Conservation (phyloP, 345 rosid species). For the Brassica rapa region DNA sequence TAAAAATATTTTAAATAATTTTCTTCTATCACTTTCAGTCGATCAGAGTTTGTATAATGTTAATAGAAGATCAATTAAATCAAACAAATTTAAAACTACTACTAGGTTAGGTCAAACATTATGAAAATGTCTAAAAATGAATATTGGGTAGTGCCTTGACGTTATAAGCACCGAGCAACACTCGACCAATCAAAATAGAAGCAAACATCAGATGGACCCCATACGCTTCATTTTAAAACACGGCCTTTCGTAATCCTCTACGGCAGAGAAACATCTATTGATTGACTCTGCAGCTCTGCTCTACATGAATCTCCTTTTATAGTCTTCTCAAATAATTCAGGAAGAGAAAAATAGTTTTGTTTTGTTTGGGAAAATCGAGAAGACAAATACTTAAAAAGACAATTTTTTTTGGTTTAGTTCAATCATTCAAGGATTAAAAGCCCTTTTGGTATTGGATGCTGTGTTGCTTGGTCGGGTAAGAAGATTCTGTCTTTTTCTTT, state of each 20-base stretch:
- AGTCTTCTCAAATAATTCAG: background rate
- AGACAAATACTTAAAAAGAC: conserved; percentile 11
- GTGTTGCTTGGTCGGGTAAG: conserved; percentile 30
- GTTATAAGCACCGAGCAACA: conserved; percentile 22
- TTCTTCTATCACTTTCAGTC: background rate
- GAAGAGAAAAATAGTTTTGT: background rate
- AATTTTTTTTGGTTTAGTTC: conserved; percentile 11
- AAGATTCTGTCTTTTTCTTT: conserved; percentile 28
- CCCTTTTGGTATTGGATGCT: conserved; percentile 36
- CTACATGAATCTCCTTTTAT: background rate
- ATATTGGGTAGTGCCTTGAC: conserved; percentile 1
- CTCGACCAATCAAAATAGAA: conserved; percentile 19
- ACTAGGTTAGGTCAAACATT: conserved; percentile 27
- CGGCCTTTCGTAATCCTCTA: background rate
- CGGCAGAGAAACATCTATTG: background rate
- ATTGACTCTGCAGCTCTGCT: background rate
- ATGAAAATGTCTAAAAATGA: background rate
- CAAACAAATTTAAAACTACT: background rate
- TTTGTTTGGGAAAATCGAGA: background rate
- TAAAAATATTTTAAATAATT: background rate
- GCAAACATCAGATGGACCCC: conserved; percentile 11
- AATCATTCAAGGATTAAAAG: conserved; percentile 19
- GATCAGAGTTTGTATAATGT: background rate
- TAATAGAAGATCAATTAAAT: background rate
- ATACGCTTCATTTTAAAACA: background rate